Conservation (phyloP, 2,329 filamentous ascomycete species). For the Ophioceras dolichostomum region DNA sequence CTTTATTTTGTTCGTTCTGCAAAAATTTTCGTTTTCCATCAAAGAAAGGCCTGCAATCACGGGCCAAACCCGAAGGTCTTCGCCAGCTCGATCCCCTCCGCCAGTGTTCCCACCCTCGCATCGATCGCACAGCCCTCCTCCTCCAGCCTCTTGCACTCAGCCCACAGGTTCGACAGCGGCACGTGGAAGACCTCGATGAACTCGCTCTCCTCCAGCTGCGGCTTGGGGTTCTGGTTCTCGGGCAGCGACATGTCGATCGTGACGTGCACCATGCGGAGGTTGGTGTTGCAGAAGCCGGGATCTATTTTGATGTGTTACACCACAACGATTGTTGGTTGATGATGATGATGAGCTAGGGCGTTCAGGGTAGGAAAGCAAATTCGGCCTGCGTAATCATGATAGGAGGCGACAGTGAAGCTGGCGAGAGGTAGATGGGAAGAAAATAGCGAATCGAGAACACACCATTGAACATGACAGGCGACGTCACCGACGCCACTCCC, state of each 20-base stretch:
- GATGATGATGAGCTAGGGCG: no score
- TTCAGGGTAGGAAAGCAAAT: no score
- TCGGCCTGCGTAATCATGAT: not conserved
- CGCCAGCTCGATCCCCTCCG: slow-evolving; percentile 65
- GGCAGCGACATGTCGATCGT: slow-evolving; percentile 56
- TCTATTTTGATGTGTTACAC: no score
- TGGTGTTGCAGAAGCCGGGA: slow-evolving; percentile 55
- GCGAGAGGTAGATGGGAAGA: not conserved
- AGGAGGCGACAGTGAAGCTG: not conserved
- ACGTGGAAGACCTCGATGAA: slow-evolving; percentile 72
- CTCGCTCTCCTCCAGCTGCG: slow-evolving; percentile 65
- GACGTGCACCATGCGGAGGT: slow-evolving; percentile 59
- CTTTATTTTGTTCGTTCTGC: no score
- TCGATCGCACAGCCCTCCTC: slow-evolving; percentile 66
- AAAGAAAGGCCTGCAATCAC: no score
- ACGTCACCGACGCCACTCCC: slow-evolving; percentile 40
- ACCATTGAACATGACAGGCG: slow-evolving; percentile 54
- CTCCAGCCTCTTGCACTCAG: slow-evolving; percentile 54
- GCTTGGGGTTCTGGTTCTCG: slow-evolving; percentile 56
- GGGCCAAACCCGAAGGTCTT: slow-evolving; percentile 39
- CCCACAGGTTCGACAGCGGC: slow-evolving; percentile 50
- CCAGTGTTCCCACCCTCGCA: slow-evolving; percentile 63
- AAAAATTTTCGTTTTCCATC: no score
- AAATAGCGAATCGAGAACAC: slow-evolving; percentile 4
- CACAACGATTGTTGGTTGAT: no score